These are phyloP conservation scores for Cyclospora cayetanensis DNA, from an alignment of 169 alveolate genomes.

Conservation along the genomic window DNA sequence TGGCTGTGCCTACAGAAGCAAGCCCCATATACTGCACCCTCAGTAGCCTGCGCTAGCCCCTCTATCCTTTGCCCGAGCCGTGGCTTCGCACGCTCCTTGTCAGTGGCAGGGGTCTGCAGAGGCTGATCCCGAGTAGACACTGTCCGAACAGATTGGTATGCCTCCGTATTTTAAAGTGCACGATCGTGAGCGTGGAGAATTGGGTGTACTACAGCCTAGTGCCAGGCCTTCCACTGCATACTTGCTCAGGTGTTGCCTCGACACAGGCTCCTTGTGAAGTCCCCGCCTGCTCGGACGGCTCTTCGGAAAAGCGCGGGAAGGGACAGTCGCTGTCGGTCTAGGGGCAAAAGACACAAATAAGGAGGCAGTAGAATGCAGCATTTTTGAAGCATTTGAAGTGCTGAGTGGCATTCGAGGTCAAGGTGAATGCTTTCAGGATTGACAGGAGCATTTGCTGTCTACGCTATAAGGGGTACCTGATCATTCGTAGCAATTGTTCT, in stretches of 20 bases:
- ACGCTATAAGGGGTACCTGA: slow-evolving; percentile 3
- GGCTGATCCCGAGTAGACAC: no score
- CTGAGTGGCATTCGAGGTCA: neutral
- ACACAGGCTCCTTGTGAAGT: neutral
- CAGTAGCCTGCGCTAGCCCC: neutral
- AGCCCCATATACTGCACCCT: slow-evolving; percentile 15
- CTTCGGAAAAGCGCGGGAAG: neutral
- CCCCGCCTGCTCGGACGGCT: neutral
- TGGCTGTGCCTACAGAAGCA: neutral
- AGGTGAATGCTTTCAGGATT: slow-evolving; percentile 26
- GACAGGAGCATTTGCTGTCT: slow-evolving; percentile 45
- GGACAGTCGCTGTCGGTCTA: slow-evolving; percentile 11
- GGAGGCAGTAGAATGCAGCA: neutral
- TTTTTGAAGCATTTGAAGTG: no score
- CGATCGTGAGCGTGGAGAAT: slow-evolving; percentile 27
- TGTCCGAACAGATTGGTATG: no score
- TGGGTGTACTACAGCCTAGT: no score
- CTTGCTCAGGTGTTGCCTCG: neutral
- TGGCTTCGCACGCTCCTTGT: neutral
- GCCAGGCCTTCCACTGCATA: neutral
- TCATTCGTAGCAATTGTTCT: slow-evolving; percentile 8
- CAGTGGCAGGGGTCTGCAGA: neutral
- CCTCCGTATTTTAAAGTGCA: neutral
- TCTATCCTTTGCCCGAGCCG: neutral
- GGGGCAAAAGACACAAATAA: neutral